phyloP scores from a whole-genome alignment of 371 early-diverging fungal genomes.

The Ordospora pajunii region DNA sequence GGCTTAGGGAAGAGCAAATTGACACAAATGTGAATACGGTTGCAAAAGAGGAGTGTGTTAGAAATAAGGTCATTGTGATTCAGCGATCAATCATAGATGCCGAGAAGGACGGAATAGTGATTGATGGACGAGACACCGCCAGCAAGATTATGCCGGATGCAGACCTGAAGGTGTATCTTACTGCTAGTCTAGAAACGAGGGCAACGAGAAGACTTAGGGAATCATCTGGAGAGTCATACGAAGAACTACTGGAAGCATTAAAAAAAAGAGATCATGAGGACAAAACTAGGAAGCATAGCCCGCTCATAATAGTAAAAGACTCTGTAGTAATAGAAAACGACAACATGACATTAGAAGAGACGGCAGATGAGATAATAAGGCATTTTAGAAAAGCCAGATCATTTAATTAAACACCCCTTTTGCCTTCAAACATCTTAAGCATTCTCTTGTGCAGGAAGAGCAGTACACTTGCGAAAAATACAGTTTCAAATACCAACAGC shows the following conservation, averaged over 20 bases:
- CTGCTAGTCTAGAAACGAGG: constrained; percentile 67
- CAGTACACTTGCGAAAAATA: constrained; percentile 23
- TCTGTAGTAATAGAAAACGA: constrained; percentile 74
- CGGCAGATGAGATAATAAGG: constrained; percentile 65
- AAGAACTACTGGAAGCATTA: constrained; percentile 52
- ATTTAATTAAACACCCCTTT: constrained; percentile 31
- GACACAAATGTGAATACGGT: constrained; percentile 66
- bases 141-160: constrained; percentile 76
- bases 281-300: constrained; percentile 67
- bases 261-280: constrained; percentile 68
- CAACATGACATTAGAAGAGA: constrained; percentile 66
- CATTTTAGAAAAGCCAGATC: constrained; percentile 16
- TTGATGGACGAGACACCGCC: constrained; percentile 87
- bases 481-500: constrained; percentile 39
- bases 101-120: constrained; percentile 66
- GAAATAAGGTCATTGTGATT: constrained; percentile 65
- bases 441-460: constrained; percentile 44
- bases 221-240: constrained; percentile 16
- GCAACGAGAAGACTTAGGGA: constrained; percentile 71
- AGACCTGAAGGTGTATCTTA: constrained; percentile 74
- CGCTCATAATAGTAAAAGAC: constrained; percentile 69
- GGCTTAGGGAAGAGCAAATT: constrained; percentile 66
- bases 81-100: constrained; percentile 63
- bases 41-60: constrained; percentile 66
- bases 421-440: constrained; percentile 47